Evolutionary conservation across 2,329 filamentous ascomycete genomes (phyloP), one percentile per base, ranked within the genome.

Genomic region (Torrubiellomyces zombiae): DNA sequence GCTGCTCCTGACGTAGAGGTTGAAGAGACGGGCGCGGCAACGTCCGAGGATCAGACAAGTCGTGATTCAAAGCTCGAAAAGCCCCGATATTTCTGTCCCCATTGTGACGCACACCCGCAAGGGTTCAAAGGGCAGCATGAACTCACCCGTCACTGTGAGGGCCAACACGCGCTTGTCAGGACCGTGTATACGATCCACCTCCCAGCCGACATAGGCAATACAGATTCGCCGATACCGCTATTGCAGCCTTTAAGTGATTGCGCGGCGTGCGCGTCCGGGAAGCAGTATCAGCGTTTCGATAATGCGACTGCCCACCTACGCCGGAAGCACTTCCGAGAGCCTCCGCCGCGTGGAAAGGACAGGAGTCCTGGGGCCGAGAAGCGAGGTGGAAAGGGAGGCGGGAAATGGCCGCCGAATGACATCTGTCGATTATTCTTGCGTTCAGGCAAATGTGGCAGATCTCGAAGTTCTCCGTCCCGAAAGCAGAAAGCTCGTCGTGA

Each of bases 301-400:
- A 95, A 95, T 40, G 86, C 85, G 1, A 83, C 83, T 0, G 86
- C 83, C 1, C 86, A 95, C 45, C 63, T 95, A 7, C 68, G 85
- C 20, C 73, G 86, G 24, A 76, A 77, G 1, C 86, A 95, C 47
- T 95, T 94, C 60, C 79, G 77, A 43, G 75, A 59, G 26, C 68
- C 67, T 48, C 44, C 53, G 2, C 43, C 53, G 6, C 55, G 63
- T 9, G 52, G 51, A 18, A 57, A 58, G 39, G 54, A 50, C 22
- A 56, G 51, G 38, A 38, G 33, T 11, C 42, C 31, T 10, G 24
- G 21, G 6, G 54, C 56, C 10, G 61, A 66, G 40, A 65, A 58
- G 44, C 56, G 63, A 9, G 63, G 63, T 7, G 64, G 61, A 9
- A 69, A 60, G 25, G 58, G 55, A 3, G 63, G 63, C 16, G 60